Base-by-base conservation (phyloP, 257 asterid species). In the Rehmannia glutinosa region DNA sequence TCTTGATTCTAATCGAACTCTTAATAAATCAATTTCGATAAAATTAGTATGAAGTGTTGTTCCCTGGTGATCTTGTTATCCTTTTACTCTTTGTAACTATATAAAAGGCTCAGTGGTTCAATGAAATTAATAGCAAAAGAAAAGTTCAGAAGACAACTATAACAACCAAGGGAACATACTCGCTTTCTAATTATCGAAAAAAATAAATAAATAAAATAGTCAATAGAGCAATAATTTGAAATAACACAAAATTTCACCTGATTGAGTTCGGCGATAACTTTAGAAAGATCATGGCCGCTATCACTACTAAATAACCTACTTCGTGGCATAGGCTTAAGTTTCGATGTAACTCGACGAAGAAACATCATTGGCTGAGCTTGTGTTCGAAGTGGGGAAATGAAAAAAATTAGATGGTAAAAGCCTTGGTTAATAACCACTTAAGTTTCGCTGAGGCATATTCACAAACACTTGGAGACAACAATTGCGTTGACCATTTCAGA, bases 211-310 rank as follows among this genome's bases (percentile, higher is more conserved):
- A 60, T n/a, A 16, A 1, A 32, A 32, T 32, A 32, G 3, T 35
- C 12, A 24, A 43, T 36, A 51, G 28, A 1, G 33, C 23, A 19
- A 23, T 17, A 45, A 30, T 43, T 49, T 36, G 64, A 51, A 20
- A 12, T 39, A 20, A 21, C 16, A 50, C 32, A 67, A 49, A 46
- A 60, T 24, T 24, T 21, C 39, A 90, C 97, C 96, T 88, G 86
- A 76, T 91, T 86, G 78, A 88, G 90, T 72, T 91, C 93, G 2
- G 84, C 66, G n/a, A 91, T 83, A 27, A 67, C 78, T 72, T 82
- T 80, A 13, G 80, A 33, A 62, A 86, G 7, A 79, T 86, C 93
- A 80, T 63, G 55, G 69, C 51, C 77, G 74, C 64, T 42, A 68
- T 33, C 72, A 64, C 79, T 73, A 67, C 88, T 51, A 72, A 80